Base-by-base conservation (phyloP, 805 yeast species). In the Hanseniaspora valbyensis region DNA sequence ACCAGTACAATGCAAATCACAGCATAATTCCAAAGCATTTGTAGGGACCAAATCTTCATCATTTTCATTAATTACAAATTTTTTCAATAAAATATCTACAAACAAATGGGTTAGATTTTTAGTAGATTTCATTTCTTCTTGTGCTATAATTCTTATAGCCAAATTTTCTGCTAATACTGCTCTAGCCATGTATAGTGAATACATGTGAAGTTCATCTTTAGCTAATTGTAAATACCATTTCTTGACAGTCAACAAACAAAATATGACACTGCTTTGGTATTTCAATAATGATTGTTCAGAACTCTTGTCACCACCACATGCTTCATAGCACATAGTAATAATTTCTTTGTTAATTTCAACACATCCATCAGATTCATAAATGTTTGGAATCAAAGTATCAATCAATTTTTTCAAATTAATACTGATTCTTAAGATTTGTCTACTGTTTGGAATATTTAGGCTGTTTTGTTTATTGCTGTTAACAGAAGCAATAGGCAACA, bases 21-120 rank as follows among this genome's bases (percentile, higher is more conserved):
- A 87, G 0, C 95, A 95, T 58, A 86, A 64, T 61, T 87, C 96
- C 55, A 87, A 66, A 0, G 88, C 95, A 64, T 77, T 81, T n/a
- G 73, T 66, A 0, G 95, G 90, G 4, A 62, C 70, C 0, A 78
- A 65, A 56, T 81, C 88, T 26, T 61, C 71, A 42, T 77, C 83
- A 56, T 79, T 74, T 43, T 83, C 69, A 55, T 74, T 76, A 56
- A 85, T 78, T 24, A 76, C 69, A 65, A 79, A 87, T 28, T 94
- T 70, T 58, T 80, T 88, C 60, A 90, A 81, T 19, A 87, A 69
- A 80, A 87, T 75, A 26, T 81, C 80, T 57, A 83, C 72, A 60
- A 86, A 83, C 55, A 85, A 66, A 60, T 77, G 78, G 50, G 74
- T 73, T 36, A 52, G 61, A 28, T 61, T 58, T 13, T 58, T 48